Evolutionary conservation across 306 rosid species (phyloP).

Genomic region (Chamaecrista fasciculata): DNA sequence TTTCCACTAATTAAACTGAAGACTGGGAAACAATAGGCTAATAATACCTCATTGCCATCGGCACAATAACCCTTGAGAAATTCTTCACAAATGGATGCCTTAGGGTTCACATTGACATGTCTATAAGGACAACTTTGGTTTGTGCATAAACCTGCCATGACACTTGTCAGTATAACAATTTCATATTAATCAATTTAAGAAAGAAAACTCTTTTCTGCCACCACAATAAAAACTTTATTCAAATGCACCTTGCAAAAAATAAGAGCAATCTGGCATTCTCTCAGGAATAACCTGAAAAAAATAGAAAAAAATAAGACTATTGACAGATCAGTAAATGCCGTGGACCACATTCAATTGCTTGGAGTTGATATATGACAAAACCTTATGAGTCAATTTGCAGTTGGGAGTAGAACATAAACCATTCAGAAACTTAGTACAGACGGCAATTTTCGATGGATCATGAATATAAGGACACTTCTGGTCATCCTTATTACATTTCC

Average conservation of each 20-base stretch:
- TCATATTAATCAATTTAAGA: constrained; percentile 22
- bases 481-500: constrained; percentile 86
- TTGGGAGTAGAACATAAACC: constrained; percentile 79
- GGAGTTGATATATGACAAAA: constrained; percentile 38
- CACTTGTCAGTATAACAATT: constrained; percentile 44
- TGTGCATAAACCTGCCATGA: constrained; percentile 86
- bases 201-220: constrained; percentile 10
- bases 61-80: constrained; percentile 95
- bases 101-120: constrained; percentile 93
- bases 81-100: constrained; percentile 80
- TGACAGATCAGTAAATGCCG: constrained; percentile 24
- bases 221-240: no score
- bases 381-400: constrained; percentile 98
- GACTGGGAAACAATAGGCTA: constrained; percentile 5
- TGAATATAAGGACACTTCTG: constrained; percentile 94
- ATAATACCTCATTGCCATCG: constrained; percentile 85
- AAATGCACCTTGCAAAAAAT: constrained; percentile 80
- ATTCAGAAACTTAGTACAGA: constrained; percentile 91
- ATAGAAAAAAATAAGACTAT: constrained; percentile 27
- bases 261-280: constrained; percentile 97
- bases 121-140: constrained; percentile 80
- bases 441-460: constrained; percentile 92
- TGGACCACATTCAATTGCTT: constrained; percentile 35
- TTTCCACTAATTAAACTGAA: constrained; percentile 3
- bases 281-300: constrained; percentile 84